These are phyloP conservation scores for Epichloe bromicola DNA, from an alignment of 2,329 filamentous ascomycete species.

Conservation along the genomic window DNA sequence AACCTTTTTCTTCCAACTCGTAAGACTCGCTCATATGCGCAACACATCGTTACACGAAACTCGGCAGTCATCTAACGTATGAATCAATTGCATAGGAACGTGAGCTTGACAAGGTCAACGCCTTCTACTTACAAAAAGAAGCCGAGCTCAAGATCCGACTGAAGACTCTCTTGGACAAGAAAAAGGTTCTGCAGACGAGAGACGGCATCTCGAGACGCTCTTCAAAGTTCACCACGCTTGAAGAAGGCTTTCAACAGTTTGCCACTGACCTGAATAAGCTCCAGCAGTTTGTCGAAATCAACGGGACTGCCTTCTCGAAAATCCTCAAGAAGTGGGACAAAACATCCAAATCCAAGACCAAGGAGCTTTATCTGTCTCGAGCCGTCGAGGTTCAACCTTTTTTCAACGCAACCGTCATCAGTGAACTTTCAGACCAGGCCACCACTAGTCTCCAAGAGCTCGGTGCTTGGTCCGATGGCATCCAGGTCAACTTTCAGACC, in stretches of 20 bases:
- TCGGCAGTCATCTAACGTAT: background rate
- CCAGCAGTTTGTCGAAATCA: constrained; percentile 97
- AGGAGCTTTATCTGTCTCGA: constrained; percentile 89
- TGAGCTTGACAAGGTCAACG: constrained; percentile 96
- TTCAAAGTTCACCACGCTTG: constrained; percentile 84
- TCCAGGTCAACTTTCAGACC: constrained; percentile 71
- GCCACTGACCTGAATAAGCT: constrained; percentile 94
- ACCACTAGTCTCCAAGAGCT: constrained; percentile 93
- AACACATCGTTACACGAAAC: background rate
- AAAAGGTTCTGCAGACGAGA: constrained; percentile 78
- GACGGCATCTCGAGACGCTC: constrained; percentile 73
- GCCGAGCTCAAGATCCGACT: constrained; percentile 93
- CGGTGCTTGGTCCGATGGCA: constrained; percentile 92
- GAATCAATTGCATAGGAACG: constrained; percentile 52
- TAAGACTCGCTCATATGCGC: constrained; percentile 30
- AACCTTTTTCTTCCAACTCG: constrained; percentile 95
- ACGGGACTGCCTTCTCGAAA: constrained; percentile 95
- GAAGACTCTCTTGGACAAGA: constrained; percentile 88
- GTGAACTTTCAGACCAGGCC: constrained; percentile 89
- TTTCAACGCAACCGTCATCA: constrained; percentile 95
- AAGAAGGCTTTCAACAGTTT: constrained; percentile 96
- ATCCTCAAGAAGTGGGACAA: constrained; percentile 99
- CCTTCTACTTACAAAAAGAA: constrained; percentile 95
- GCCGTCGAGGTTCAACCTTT: constrained; percentile 97
- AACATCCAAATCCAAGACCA: constrained; percentile 96